phyloP scores from a whole-genome alignment of 495 filamentous ascomycete species.

The Annulohypoxylon nitens region DNA sequence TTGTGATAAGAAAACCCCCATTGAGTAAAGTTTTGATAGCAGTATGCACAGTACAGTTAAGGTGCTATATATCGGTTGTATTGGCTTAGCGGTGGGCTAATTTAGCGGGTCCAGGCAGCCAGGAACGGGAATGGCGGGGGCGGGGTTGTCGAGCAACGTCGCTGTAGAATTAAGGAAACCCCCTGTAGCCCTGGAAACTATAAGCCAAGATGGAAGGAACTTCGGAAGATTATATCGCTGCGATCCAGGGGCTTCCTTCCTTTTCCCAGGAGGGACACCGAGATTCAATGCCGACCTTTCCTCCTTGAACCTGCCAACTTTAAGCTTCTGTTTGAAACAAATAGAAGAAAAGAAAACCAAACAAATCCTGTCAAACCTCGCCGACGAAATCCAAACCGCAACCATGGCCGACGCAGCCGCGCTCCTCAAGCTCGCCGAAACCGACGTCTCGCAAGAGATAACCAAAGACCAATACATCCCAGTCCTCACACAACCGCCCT shows the following conservation, averaged over 20 bases:
- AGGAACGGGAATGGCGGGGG: conserved; percentile 18
- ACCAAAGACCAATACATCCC: conserved; percentile 44
- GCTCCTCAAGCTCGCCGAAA: conserved; percentile 55
- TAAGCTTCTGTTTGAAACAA: neutral
- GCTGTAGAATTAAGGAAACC: conserved; percentile 12
- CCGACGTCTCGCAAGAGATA: conserved; percentile 54
- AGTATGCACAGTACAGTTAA: conserved; percentile 3
- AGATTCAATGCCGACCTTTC: neutral
- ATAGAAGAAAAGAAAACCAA: neutral
- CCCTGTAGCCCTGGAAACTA: conserved; percentile 22
- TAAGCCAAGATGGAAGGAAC: conserved; percentile 9
- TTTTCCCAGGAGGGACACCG: neutral
- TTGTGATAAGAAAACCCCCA: conserved; percentile 32
- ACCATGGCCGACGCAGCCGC: conserved; percentile 49
- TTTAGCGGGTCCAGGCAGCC: neutral
- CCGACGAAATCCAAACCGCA: neutral
- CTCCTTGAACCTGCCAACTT: neutral
- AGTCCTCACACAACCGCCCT: conserved; percentile 62
- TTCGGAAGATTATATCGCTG: conserved; percentile 8
- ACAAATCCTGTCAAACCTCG: neutral
- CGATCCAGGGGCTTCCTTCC: conserved; percentile 3
- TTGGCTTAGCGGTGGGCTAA: neutral
- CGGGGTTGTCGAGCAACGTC: conserved; percentile 27
- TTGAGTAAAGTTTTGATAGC: conserved; percentile 18
- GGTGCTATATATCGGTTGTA: neutral